Evolutionary conservation across 108 stramenopile species (phyloP).

Genomic region (Epithemia pelagica): DNA sequence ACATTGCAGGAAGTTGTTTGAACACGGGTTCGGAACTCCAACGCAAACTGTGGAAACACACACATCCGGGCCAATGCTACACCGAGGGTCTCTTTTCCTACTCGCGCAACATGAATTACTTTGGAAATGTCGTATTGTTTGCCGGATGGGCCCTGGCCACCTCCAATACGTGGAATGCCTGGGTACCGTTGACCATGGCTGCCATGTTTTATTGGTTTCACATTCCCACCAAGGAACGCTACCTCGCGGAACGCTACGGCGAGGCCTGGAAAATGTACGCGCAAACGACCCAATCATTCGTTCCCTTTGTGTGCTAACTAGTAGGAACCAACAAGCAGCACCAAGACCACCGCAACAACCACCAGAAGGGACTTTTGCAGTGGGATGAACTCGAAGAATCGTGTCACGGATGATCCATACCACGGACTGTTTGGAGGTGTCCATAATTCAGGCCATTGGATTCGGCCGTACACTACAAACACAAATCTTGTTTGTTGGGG

Average conservation of each 20-base stretch:
- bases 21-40: no score
- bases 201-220: conserved; percentile 13
- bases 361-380: no score
- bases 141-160: conserved; percentile 12
- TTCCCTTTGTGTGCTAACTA: conserved; percentile 11
- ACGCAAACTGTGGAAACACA: conserved; percentile 7
- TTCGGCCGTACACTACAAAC: no score
- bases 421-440: no score
- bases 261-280: conserved; percentile 9
- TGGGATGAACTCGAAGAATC: no score
- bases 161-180: conserved; percentile 10
- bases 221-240: conserved; percentile 18
- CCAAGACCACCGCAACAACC: no score
- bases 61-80: conserved; percentile 14
- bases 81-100: conserved; percentile 14
- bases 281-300: conserved; percentile 12
- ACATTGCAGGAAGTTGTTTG: no score
- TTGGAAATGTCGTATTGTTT: conserved; percentile 13
- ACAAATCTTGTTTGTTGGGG: no score
- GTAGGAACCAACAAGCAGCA: no score
- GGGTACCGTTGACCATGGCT: conserved; percentile 12
- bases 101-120: conserved; percentile 21
- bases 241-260: conserved; percentile 10
- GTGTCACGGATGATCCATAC: no score
- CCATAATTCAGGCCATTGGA: no score